phyloP scores from a whole-genome alignment of 2,329 filamentous ascomycete species.

The Xylaria sp. region DNA sequence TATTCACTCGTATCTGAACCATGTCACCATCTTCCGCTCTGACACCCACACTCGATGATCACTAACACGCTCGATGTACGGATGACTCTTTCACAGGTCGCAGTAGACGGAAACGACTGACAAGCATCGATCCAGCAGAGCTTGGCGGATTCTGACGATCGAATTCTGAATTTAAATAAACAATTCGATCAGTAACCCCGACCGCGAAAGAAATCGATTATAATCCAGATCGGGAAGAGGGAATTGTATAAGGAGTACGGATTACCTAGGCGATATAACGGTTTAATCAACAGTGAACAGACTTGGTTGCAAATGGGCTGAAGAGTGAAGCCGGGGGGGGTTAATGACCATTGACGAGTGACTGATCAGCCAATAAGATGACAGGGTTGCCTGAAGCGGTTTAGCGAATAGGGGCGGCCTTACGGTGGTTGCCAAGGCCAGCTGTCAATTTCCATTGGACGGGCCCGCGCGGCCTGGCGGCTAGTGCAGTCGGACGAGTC shows the following conservation, averaged over 20 bases:
- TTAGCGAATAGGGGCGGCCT: neutral
- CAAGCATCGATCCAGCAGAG: neutral
- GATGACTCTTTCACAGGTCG: too few species aligned
- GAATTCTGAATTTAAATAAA: neutral
- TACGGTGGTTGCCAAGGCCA: neutral
- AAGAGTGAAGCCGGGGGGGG: neutral
- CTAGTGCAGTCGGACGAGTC: neutral
- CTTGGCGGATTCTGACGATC: neutral
- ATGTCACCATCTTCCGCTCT: too few species aligned
- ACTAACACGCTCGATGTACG: too few species aligned
- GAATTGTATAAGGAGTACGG: neutral
- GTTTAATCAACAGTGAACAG: neutral
- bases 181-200: neutral
- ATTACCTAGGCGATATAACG: neutral
- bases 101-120: neutral
- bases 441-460: neutral
- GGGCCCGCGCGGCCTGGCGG: neutral
- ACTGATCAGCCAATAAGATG: conserved; percentile 1
- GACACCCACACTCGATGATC: too few species aligned
- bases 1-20: too few species aligned
- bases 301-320: neutral
- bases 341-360: neutral
- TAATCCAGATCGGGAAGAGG: neutral
- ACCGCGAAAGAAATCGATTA: neutral
- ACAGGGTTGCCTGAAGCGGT: neutral